Evolutionary conservation across 2,329 filamentous ascomycete species (phyloP).

Genomic region (Ophiostoma quercus): DNA sequence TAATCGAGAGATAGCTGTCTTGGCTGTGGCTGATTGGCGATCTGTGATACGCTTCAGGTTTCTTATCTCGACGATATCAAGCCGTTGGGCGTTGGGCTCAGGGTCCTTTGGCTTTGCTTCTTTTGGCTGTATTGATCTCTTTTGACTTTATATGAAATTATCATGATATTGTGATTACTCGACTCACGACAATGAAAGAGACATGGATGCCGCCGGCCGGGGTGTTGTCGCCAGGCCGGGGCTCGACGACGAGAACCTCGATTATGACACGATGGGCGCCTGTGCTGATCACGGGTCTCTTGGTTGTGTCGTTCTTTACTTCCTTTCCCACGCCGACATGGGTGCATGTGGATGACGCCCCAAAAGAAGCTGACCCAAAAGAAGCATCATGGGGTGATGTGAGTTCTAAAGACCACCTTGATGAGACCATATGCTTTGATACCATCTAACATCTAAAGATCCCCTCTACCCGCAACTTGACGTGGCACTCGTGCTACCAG

Average conservation of each 20-base stretch:
- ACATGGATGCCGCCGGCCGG: constrained; percentile 6
- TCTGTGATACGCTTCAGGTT: constrained; percentile 1
- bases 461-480: constrained; percentile 32
- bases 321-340: neutral
- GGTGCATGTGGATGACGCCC: neutral
- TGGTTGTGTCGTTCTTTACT: neutral
- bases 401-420: too few relatives aligned
- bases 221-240: neutral
- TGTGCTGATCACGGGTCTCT: neutral
- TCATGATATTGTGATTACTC: neutral
- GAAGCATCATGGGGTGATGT: neutral
- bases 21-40: neutral
- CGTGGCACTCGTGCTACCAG: constrained; percentile 37
- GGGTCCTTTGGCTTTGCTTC: neutral
- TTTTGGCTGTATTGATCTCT: neutral
- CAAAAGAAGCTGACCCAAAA: neutral
- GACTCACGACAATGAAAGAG: neutral
- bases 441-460: constrained; percentile 26
- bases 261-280: neutral
- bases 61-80: neutral
- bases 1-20: neutral
- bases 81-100: neutral
- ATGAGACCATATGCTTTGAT: too few relatives aligned
- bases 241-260: neutral
- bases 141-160: neutral